A percentile compares a stretch with the other conserved stretches of the same genome.
These are phyloP conservation scores for Panicum miliaceum DNA, from an alignment of 176 grass and related monocot species.

Conservation along the genomic window DNA sequence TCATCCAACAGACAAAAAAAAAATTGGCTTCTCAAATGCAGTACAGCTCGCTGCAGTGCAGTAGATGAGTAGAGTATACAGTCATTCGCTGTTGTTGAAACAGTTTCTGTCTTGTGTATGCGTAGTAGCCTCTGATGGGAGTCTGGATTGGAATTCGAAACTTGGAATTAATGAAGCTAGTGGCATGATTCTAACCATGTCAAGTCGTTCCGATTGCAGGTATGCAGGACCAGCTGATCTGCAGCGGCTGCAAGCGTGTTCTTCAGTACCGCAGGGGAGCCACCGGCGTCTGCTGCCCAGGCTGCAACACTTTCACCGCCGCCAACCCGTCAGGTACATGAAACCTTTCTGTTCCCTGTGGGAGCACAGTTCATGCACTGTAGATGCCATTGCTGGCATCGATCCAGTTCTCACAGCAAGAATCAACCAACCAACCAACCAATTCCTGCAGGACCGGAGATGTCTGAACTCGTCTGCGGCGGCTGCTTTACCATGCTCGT, in stretches of 20 bases:
- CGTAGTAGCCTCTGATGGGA: not conserved
- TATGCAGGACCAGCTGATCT: constrained; percentile 53
- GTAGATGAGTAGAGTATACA: not conserved
- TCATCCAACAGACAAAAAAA: too few species aligned
- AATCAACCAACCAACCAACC: not conserved
- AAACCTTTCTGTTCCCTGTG: not conserved
- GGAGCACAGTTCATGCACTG: too few species aligned
- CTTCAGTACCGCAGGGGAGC: constrained; percentile 50
- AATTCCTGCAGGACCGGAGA: constrained; percentile 32
- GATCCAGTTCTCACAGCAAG: not conserved
- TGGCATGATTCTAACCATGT: not conserved
- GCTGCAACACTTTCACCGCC: constrained; percentile 48
- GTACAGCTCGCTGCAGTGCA: not conserved
- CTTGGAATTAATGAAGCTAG: not conserved
- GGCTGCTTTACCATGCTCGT: constrained; percentile 59
- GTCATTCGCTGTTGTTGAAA: too few species aligned
- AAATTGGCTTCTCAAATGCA: not conserved
- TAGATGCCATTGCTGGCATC: not conserved
- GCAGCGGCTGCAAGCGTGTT: constrained; percentile 47
- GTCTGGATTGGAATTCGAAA: not conserved
- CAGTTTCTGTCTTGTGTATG: not conserved
- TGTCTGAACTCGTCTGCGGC: constrained; percentile 61
- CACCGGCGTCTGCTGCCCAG: constrained; percentile 44
- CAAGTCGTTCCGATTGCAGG: constrained; percentile 8
- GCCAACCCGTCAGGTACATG: constrained; percentile 36